Evolutionary conservation across 2,329 filamentous ascomycete species (phyloP).

Genomic region (Emericellopsis cladophorae): DNA sequence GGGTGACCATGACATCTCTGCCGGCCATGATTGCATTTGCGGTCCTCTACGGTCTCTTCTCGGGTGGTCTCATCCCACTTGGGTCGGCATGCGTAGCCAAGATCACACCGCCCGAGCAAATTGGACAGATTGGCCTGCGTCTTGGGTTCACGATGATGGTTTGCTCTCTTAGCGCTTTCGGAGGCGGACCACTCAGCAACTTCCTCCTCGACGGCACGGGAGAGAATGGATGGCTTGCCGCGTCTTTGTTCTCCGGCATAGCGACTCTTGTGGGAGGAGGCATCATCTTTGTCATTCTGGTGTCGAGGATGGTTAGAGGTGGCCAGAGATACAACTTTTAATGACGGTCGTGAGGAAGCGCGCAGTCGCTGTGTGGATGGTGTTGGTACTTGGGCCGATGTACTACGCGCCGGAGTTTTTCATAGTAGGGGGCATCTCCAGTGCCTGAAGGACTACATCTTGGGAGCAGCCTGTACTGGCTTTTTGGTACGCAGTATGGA

Average conservation of each 20-base stretch:
- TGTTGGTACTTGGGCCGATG: not conserved
- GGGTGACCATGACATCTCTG: constrained; percentile 12
- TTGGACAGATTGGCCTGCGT: constrained; percentile 14
- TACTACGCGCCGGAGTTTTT: no score
- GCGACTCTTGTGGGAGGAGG: constrained; percentile 6
- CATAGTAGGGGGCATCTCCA: no score
- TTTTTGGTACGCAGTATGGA: no score
- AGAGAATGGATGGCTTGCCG: constrained; percentile 4
- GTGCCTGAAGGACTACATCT: no score
- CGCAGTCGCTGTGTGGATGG: not conserved
- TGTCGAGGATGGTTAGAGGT: not conserved
- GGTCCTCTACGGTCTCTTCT: constrained; percentile 15
- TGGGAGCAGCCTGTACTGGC: no score
- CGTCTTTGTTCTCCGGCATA: constrained; percentile 6
- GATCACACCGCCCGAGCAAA: constrained; percentile 10
- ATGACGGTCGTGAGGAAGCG: not conserved
- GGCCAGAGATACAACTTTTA: not conserved
- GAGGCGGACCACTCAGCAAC: constrained; percentile 10
- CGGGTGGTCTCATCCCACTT: constrained; percentile 19
- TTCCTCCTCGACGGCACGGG: constrained; percentile 6
- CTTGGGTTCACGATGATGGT: constrained; percentile 19
- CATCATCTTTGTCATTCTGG: not conserved
- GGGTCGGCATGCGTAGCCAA: constrained; percentile 17
- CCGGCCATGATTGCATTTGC: constrained; percentile 9
- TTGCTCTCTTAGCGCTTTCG: constrained; percentile 12